These are phyloP conservation scores for Oryza glumipatula DNA, from an alignment of 176 grass and related monocot genomes.

Conservation along the genomic window DNA sequence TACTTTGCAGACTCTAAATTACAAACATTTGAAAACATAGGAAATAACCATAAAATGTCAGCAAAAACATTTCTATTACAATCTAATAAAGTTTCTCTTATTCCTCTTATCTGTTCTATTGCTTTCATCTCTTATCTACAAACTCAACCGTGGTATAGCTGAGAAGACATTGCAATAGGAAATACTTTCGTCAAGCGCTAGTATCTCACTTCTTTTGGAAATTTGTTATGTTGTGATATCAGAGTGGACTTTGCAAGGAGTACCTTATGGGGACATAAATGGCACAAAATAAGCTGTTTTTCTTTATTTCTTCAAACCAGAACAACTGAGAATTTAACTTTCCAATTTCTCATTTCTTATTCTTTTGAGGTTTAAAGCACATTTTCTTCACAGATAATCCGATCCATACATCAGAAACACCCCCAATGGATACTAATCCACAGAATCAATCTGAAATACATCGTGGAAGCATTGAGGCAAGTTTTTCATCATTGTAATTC, in stretches of 20 bases:
- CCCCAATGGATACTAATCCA: constrained; percentile 31
- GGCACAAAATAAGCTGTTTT: not conserved
- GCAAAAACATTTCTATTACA: not conserved
- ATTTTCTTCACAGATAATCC: constrained; percentile 49
- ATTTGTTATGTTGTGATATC: not conserved
- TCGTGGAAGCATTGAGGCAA: constrained; percentile 44
- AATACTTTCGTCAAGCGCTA: not conserved
- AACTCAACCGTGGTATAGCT: not conserved
- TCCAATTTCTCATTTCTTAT: not conserved
- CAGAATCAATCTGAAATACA: constrained; percentile 32
- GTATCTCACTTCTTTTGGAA: not conserved
- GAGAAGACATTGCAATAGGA: too few relatives aligned
- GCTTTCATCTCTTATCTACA: not conserved
- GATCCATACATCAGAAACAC: constrained; percentile 33
- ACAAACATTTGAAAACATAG: constrained; percentile 15
- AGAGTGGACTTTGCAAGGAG: not conserved
- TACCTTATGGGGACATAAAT: not conserved
- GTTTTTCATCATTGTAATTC: constrained; percentile 18
- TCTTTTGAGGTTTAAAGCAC: constrained; percentile 24
- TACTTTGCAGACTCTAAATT: not conserved
- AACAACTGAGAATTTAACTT: not conserved
- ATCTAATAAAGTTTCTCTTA: not conserved
- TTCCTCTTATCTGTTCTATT: not conserved
- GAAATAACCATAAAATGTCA: not conserved
- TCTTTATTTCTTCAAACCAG: not conserved